Evolutionary conservation across 208 protist genomes (phyloP).

Genomic region (Wallacemonas sp.): DNA sequence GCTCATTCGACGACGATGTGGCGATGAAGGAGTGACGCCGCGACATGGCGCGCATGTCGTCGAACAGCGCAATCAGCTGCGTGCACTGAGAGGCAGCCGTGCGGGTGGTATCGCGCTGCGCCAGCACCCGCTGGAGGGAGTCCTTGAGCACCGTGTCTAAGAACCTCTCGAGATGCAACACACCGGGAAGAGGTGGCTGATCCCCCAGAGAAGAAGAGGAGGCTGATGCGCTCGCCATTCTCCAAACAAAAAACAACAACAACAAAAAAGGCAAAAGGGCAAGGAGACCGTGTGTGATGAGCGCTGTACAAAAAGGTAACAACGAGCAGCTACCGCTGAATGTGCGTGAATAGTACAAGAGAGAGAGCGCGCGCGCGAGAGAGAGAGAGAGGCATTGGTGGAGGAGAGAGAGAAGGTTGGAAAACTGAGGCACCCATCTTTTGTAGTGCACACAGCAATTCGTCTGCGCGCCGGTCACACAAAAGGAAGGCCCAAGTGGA

Average conservation of each 20-base stretch:
- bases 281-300: not conserved
- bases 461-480: too few species aligned
- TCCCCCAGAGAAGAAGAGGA: not conserved
- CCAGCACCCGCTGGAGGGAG: constrained; percentile 47
- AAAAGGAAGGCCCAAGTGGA: too few species aligned
- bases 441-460: too few species aligned
- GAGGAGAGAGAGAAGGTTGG: too few species aligned
- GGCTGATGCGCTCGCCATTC: too few species aligned
- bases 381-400: constrained; percentile 16
- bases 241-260: not conserved
- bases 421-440: too few species aligned
- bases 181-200: constrained; percentile 26
- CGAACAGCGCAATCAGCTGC: constrained; percentile 64
- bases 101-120: constrained; percentile 52
- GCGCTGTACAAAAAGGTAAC: too few species aligned
- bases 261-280: constrained; percentile 20
- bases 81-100: constrained; percentile 61
- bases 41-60: constrained; percentile 68
- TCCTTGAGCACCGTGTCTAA: constrained; percentile 60
- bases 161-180: constrained; percentile 70
- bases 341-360: too few species aligned
- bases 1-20: not conserved
- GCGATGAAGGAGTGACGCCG: constrained; percentile 41
- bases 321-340: too few species aligned
- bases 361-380: not conserved